Percentiles rank a stretch among this genome's conserved stretches.
phyloP scores from a whole-genome alignment of 129 eudicot genomes.

The Flaveria linearis region DNA sequence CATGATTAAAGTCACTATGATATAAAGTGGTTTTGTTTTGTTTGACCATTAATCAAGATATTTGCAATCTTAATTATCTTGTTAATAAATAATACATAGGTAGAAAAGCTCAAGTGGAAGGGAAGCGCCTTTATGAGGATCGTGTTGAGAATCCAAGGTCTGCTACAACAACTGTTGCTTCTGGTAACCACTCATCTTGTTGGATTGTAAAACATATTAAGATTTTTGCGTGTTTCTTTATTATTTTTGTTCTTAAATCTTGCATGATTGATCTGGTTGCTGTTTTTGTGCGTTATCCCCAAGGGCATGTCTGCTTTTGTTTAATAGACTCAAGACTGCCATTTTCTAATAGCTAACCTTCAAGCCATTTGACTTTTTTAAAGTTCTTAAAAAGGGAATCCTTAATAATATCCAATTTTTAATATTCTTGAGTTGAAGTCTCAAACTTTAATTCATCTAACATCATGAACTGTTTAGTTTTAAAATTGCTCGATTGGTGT shows the following conservation, averaged over 20 bases:
- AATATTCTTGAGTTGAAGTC: neutral
- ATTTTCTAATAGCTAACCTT: no score
- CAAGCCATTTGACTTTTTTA: no score
- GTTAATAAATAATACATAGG: neutral
- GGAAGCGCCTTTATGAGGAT: neutral
- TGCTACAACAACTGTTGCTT: neutral
- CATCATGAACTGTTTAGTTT: neutral
- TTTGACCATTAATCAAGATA: neutral
- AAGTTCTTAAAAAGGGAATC: no score
- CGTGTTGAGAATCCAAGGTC: neutral
- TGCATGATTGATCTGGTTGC: no score
- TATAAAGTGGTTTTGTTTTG: neutral
- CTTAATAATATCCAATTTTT: no score
- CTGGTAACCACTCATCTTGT: neutral
- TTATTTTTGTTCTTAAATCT: no score
- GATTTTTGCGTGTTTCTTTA: neutral
- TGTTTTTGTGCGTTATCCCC: no score
- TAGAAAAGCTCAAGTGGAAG: neutral
- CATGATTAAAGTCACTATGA: neutral
- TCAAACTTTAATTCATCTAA: no score
- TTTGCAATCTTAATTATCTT: neutral
- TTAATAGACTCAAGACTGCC: no score
- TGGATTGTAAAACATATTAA: neutral
- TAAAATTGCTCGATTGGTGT: neutral
- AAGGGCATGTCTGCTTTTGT: no score